These are phyloP conservation scores for Eimeria maxima DNA, from an alignment of 169 alveolate species.

Conservation along the genomic window DNA sequence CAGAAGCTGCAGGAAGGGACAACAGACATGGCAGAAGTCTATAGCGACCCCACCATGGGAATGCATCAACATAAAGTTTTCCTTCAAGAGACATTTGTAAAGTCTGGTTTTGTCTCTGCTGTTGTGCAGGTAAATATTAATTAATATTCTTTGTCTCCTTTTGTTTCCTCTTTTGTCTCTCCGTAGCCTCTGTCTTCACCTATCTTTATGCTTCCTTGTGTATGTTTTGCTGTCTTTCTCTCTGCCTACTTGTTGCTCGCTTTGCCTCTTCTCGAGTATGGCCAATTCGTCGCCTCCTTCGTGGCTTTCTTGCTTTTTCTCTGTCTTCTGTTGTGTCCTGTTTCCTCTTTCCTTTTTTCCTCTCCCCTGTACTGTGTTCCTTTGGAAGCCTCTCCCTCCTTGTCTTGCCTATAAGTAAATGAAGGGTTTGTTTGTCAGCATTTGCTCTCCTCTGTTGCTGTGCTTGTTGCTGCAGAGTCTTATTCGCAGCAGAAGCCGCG, in stretches of 20 bases:
- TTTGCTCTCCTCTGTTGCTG: background rate
- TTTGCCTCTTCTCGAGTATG: background rate
- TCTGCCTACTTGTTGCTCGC: background rate
- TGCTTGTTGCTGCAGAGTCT: conserved; percentile 20
- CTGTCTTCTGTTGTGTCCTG: background rate
- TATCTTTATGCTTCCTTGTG: background rate
- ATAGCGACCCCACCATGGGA: conserved; percentile 52
- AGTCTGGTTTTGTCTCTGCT: conserved; percentile 8
- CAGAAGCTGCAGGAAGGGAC: conserved; percentile 77
- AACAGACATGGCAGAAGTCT: conserved; percentile 56
- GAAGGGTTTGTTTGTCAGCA: background rate
- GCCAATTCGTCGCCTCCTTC: background rate
- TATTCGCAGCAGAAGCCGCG: conserved; percentile 23
- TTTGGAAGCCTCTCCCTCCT: background rate
- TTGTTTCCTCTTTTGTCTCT: background rate
- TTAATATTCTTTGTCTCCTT: background rate
- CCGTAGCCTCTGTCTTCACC: background rate
- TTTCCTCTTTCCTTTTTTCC: background rate
- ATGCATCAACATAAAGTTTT: conserved; percentile 19
- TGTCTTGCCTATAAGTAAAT: background rate
- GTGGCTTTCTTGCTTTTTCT: background rate
- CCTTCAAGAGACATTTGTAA: conserved; percentile 33
- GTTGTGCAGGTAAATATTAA: conserved; percentile 1
- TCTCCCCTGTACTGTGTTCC: background rate
- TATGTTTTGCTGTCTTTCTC: background rate